A percentile compares a stretch with the other conserved stretches of the same genome.
phyloP scores from a whole-genome alignment of 768 basidiomycete species.

The Phanerodontia chrysosporium region DNA sequence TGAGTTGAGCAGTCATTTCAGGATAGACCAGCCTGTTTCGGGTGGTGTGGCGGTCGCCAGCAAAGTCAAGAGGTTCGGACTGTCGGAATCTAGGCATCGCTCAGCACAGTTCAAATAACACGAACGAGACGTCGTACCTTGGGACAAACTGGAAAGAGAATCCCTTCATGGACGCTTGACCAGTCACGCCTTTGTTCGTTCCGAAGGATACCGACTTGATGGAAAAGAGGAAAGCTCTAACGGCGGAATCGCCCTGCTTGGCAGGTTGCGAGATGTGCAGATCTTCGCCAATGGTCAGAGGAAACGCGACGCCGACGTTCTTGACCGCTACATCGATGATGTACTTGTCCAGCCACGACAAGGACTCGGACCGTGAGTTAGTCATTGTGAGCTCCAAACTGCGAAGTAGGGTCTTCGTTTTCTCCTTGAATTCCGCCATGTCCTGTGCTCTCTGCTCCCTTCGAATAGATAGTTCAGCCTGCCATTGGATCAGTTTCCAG shows the following conservation, averaged over 20 bases:
- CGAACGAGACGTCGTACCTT: conserved; percentile 40
- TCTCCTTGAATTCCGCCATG: conserved; percentile 79
- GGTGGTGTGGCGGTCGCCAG: conserved; percentile 60
- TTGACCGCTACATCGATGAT: conserved; percentile 50
- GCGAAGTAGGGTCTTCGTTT: conserved; percentile 65
- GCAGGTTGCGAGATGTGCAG: conserved; percentile 45
- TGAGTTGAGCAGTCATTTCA: conserved; percentile 72
- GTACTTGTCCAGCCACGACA: conserved; percentile 54
- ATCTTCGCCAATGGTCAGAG: conserved; percentile 61
- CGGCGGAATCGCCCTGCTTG: conserved; percentile 37
- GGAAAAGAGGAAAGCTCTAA: conserved; percentile 84
- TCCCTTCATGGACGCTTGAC: conserved; percentile 64
- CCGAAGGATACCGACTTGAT: conserved; percentile 71
- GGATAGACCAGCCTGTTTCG: conserved; percentile 76
- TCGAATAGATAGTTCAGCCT: conserved; percentile 73
- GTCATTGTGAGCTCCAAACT: conserved; percentile 67
- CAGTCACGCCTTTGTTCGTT: conserved; percentile 72
- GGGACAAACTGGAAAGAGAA: conserved; percentile 86
- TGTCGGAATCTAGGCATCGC: conserved; percentile 68
- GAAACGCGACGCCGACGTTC: conserved; percentile 88
- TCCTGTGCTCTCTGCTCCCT: conserved; percentile 75
- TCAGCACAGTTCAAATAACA: neutral
- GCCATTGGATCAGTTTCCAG: neutral
- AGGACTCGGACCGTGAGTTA: conserved; percentile 30
- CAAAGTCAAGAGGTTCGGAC: conserved; percentile 63